These are phyloP conservation scores for Melanomma pulvis-pyrius DNA, from an alignment of 495 filamentous ascomycete species.

Conservation along the genomic window DNA sequence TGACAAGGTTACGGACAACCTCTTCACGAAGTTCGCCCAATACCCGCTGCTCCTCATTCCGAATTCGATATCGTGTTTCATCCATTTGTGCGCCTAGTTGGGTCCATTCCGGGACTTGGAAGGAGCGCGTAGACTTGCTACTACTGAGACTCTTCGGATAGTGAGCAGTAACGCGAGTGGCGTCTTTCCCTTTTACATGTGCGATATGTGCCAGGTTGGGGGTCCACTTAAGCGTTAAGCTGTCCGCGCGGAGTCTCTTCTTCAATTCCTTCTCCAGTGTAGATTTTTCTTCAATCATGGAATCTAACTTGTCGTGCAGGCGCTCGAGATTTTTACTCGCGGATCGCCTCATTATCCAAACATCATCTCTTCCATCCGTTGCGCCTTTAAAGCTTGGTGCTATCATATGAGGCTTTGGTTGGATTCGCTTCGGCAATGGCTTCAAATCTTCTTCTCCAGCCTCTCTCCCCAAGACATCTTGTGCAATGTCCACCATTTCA, in stretches of 20 bases:
- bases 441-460: constrained; percentile 52
- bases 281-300: constrained; percentile 60
- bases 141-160: constrained; percentile 60
- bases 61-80: constrained; percentile 70
- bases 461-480: constrained; percentile 65
- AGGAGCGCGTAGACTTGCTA: constrained; percentile 81
- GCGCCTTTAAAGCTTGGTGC: constrained; percentile 25
- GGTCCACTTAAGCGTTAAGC: constrained; percentile 78
- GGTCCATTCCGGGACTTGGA: constrained; percentile 84
- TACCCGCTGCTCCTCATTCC: constrained; percentile 75
- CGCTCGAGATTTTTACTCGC: constrained; percentile 66
- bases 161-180: constrained; percentile 42
- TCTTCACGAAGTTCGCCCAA: constrained; percentile 69
- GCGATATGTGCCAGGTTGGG: constrained; percentile 84
- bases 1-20: constrained; percentile 77
- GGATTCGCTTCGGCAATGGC: constrained; percentile 33
- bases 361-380: constrained; percentile 54
- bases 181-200: constrained; percentile 84
- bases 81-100: constrained; percentile 74
- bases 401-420: constrained; percentile 29
- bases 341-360: constrained; percentile 81
- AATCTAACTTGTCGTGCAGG: constrained; percentile 67
- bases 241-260: constrained; percentile 49
- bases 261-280: constrained; percentile 63
- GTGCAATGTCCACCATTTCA: constrained; percentile 66